A percentile compares a stretch with the other conserved stretches of the same genome.
Conservation (phyloP, 2,329 filamentous ascomycete genomes). For the Keithomyces neogunnii region DNA sequence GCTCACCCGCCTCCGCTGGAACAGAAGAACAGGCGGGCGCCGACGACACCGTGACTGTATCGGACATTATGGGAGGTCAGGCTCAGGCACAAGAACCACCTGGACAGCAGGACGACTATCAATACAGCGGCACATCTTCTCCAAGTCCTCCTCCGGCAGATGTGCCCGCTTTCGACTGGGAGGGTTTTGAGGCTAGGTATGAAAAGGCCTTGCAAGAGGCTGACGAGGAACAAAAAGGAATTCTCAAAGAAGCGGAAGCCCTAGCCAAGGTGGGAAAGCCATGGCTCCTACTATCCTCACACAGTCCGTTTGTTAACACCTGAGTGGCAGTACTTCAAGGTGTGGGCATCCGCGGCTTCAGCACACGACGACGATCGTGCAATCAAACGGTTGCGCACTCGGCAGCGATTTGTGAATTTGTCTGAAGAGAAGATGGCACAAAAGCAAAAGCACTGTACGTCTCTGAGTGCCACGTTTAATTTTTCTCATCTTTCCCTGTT, state of each 20-base stretch:
- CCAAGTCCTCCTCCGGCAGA: slow-evolving; percentile 40
- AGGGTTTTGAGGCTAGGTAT: slow-evolving; percentile 64
- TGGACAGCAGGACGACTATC: slow-evolving; percentile 28
- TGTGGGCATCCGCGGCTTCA: slow-evolving; percentile 69
- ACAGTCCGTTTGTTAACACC: not conserved
- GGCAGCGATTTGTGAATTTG: slow-evolving; percentile 65
- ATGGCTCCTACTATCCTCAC: not conserved
- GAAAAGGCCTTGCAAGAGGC: slow-evolving; percentile 55
- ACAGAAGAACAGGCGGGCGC: slow-evolving; percentile 7
- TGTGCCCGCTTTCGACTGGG: slow-evolving; percentile 63
- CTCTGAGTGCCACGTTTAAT: not conserved
- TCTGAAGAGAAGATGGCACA: slow-evolving; percentile 63
- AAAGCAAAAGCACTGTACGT: slow-evolving; percentile 74
- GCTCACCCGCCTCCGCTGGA: slow-evolving; percentile 3
- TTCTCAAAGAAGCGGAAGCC: slow-evolving; percentile 58
- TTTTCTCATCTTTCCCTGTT: not conserved
- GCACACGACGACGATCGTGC: slow-evolving; percentile 69
- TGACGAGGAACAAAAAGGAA: slow-evolving; percentile 52
- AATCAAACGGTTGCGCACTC: slow-evolving; percentile 71
- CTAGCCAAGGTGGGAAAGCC: slow-evolving; percentile 49
- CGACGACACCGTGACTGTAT: slow-evolving; percentile 12
- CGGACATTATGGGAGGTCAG: slow-evolving; percentile 12
- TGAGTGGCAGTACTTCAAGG: slow-evolving; percentile 57
- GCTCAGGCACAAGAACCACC: slow-evolving; percentile 19
- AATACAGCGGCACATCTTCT: slow-evolving; percentile 23